phyloP scores from a whole-genome alignment of 768 basidiomycete species.

The Amanita molliuscula region DNA sequence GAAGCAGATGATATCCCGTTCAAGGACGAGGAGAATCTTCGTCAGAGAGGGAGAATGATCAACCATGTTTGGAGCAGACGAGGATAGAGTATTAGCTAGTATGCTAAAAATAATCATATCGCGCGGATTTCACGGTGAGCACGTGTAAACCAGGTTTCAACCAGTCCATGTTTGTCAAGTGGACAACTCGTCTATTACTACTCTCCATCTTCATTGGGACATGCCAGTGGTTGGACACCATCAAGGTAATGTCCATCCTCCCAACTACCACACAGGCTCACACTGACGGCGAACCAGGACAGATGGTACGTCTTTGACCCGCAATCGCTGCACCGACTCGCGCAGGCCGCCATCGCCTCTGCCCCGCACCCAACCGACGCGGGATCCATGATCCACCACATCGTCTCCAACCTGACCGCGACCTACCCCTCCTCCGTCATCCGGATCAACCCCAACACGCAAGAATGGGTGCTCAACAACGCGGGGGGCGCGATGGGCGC shows the following conservation, averaged over 20 bases:
- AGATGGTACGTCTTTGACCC: conserved; percentile 87
- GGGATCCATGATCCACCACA: conserved; percentile 67
- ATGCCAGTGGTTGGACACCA: conserved; percentile 45
- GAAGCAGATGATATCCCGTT: conserved; percentile 1
- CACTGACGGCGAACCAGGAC: conserved; percentile 31
- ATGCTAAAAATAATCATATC: not conserved
- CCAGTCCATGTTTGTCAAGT: conserved; percentile 15
- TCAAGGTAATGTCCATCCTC: conserved; percentile 37
- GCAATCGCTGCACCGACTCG: conserved; percentile 56
- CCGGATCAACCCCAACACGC: conserved; percentile 42
- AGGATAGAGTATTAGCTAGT: too few relatives aligned
- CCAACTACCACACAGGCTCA: too few relatives aligned
- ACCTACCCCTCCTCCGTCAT: conserved; percentile 56
- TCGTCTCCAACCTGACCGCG: conserved; percentile 67
- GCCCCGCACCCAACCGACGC: conserved; percentile 46
- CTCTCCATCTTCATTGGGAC: conserved; percentile 24
- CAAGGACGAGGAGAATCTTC: conserved; percentile 6
- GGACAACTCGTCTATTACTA: conserved; percentile 25
- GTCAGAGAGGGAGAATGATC: conserved; percentile 1
- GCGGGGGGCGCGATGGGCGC: conserved; percentile 97
- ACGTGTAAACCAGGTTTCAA: not conserved
- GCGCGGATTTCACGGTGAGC: not conserved
- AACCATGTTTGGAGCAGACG: not conserved
- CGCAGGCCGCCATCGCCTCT: conserved; percentile 59
- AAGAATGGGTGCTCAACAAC: conserved; percentile 94